Conservation (phyloP, 73 alveolate genomes). For the Stentor coeruleus region DNA sequence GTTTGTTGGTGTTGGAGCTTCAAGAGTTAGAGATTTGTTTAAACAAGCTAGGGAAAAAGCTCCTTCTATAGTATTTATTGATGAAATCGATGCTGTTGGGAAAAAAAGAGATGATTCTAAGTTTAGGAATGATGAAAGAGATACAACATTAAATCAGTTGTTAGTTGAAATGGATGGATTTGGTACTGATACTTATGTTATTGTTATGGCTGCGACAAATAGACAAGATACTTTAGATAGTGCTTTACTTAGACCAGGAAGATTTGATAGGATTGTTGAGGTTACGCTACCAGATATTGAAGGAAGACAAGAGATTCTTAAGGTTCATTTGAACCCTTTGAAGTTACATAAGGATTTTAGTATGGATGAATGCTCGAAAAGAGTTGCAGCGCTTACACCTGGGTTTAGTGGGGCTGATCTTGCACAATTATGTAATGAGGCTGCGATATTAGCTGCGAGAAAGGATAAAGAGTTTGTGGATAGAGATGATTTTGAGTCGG, state of each 20-base stretch:
- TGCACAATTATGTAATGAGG: conserved; percentile 91
- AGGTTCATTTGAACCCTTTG: conserved; percentile 72
- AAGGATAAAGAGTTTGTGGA: conserved; percentile 56
- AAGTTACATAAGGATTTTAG: conserved; percentile 32
- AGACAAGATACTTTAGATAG: conserved; percentile 75
- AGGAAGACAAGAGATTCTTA: conserved; percentile 94
- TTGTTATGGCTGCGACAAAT: conserved; percentile 91
- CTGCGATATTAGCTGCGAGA: conserved; percentile 97
- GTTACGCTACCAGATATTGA: conserved; percentile 92
- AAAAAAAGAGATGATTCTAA: conserved; percentile 57
- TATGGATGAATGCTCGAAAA: conserved; percentile 43
- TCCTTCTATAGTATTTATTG: conserved; percentile 84
- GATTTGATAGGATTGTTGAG: conserved; percentile 95
- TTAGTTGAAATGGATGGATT: conserved; percentile 95
- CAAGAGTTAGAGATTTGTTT: conserved; percentile 88
- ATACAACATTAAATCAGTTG: conserved; percentile 79
- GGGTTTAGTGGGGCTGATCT: conserved; percentile 99
- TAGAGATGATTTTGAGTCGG: conserved; percentile 48
- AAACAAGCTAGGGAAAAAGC: conserved; percentile 75
- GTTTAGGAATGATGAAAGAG: conserved; percentile 78
- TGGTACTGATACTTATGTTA: conserved; percentile 54
- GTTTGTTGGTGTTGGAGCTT: conserved; percentile 95
- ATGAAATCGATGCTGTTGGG: conserved; percentile 94
- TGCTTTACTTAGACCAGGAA: conserved; percentile 96
- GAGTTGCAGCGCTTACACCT: conserved; percentile 85